Base-by-base conservation (phyloP, 2,329 filamentous ascomycete genomes). In the Amauroascus niger region DNA sequence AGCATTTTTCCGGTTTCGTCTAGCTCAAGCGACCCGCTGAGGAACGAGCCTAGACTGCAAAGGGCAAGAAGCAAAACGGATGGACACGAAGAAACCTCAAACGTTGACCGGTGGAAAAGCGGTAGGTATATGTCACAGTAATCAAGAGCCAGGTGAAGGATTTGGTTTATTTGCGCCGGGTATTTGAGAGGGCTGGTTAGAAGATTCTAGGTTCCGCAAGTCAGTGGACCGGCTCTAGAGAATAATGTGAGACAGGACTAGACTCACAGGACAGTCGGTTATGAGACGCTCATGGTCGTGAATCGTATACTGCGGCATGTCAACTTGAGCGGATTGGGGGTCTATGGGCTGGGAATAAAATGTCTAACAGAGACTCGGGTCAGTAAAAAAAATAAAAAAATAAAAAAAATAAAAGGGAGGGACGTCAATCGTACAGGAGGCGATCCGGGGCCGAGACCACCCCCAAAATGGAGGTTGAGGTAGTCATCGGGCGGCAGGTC, bases 71-170 rank as follows among this genome's bases (percentile, higher is more conserved):
- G 51, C 9, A 60, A 47, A 9, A 52, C 48, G 24, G 59, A 48
- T 5, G 59, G 56, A 6, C 50, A 50, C 1, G 48, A 52, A 6
- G 54, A 47, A 9, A 60, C 11, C 2, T 56, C 54, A n/a, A 61
- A 52, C 4, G 59, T 61, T 32, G 60, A 56, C 13, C 57, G 59
- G 26, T 61, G 60, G 43, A 61, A 61, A 14, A 60, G 44, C 13
- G 58, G 57, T 52, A 61, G 52, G 48, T 59, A 60, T 14, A 59
- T 40, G 35, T 61, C 56, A 46, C 58, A 59, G 43, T 61, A 61
- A 35, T 61, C 57, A 6, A 61, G 50, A n/a, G 57, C 58, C 9
- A 52, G 41, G 18, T 35, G 52, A 14, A 59, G 40, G n/a, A 56
- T 45, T 16, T 48, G 45, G 24, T 58, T 55, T 11, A 49, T 39